Evolutionary conservation across 148 eudicot species (phyloP), one percentile per base, ranked within the genome.

Genomic region (Rhododendron molle): DNA sequence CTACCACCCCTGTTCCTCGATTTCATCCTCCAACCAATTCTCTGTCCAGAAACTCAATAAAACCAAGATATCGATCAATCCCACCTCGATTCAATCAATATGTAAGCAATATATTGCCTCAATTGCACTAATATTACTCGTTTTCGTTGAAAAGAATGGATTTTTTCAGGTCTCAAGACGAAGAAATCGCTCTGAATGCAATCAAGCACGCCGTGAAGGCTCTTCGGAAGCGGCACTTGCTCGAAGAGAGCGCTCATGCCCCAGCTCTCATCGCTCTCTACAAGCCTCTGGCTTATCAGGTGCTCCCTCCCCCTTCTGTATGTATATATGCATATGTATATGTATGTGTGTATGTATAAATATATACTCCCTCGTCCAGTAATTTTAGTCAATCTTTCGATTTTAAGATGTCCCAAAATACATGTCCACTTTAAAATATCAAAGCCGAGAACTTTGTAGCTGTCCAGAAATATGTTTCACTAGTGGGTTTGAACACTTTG

Each of bases 181-280:
- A 95, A 34, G 95, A 95, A 28, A 76, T 89, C 20, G 94, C 95
- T 0, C 88, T 90, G 50, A 86, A 81, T 52, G 98, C 98, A 80
- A 94, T 97, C 43, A 92, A 90, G 76, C 93, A 94, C 85, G 97
- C 95, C 49, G 73, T 97, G 72, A 95, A 89, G 89, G 93, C 98
- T 47, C 94, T 97, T 76, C 89, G 93, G 72, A 93, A 94, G 89
- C 95, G 99, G 82, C 99, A 95, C 81, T 87, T 93, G 84, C 88
- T 86, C 4, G 98, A 97, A 88, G 98, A 97, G 84, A 93, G 86
- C 83, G 99, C 98, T 88, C 98, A 95, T 88, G 90, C 90, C 54
- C 95, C 97, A 9, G 94, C 97, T 65, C 89, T 93, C 28, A 83
- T 86, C 36, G 98, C 98, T 86, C 89, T 95, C 52, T 88, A 94